Percentiles rank a stretch among this genome's conserved stretches.
Evolutionary conservation across 768 basidiomycete species (phyloP).

Genomic region (Tricholoma terreum): DNA sequence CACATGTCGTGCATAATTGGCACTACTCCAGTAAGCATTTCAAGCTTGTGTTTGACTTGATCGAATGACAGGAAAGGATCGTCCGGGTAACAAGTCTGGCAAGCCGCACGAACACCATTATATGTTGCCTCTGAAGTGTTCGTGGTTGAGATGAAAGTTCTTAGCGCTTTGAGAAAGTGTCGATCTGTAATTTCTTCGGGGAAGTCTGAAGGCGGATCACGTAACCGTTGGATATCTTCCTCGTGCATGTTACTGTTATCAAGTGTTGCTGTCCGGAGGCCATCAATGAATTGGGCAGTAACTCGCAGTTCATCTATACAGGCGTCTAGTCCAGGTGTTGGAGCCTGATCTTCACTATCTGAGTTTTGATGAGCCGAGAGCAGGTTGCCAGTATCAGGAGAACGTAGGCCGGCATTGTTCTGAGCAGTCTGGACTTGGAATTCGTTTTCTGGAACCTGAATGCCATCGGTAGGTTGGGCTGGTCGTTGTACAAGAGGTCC

Average conservation of each 20-base stretch:
- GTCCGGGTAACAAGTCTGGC: constrained; percentile 21
- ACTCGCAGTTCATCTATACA: neutral
- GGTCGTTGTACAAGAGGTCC: too few relatives aligned
- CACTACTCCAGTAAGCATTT: constrained; percentile 31
- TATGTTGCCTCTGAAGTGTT: constrained; percentile 16
- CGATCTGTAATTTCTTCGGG: constrained; percentile 16
- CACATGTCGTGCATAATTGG: constrained; percentile 42
- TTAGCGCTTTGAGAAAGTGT: constrained; percentile 12
- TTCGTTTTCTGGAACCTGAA: too few relatives aligned
- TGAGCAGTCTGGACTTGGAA: too few relatives aligned
- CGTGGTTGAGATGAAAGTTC: constrained; percentile 12
- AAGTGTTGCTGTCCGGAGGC: constrained; percentile 21
- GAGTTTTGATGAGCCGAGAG: too few relatives aligned
- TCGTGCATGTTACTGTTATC: constrained; percentile 20
- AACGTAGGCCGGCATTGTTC: too few relatives aligned
- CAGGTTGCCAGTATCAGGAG: too few relatives aligned
- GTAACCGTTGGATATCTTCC: constrained; percentile 20
- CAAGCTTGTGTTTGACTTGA: constrained; percentile 22
- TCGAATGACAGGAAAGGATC: constrained; percentile 26
- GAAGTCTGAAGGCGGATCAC: constrained; percentile 17
- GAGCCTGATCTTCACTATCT: too few relatives aligned
- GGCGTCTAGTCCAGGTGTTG: neutral
- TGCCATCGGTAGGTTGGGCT: too few relatives aligned
- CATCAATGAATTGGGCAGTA: constrained; percentile 17
- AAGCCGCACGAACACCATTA: constrained; percentile 10